Evolutionary conservation across 2,329 filamentous ascomycete genomes (phyloP).

Genomic region (Penicillium italicum): DNA sequence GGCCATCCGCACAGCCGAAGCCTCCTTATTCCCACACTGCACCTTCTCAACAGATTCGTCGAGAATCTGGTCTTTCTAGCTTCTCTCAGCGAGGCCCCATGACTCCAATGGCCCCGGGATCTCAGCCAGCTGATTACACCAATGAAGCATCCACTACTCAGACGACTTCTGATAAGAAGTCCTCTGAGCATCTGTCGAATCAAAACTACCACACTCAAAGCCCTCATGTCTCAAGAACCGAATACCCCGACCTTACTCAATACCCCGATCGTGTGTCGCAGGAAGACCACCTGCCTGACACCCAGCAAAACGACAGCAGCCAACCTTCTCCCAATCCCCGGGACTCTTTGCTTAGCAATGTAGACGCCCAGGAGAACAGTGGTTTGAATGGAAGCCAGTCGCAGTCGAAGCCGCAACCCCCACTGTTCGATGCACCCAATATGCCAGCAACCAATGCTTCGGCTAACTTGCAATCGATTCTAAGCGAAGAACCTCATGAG

Average conservation of each 20-base stretch:
- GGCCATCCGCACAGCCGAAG: conserved; percentile 49
- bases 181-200: conserved; percentile 68
- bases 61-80: conserved; percentile 45
- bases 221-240: conserved; percentile 43
- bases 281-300: conserved; percentile 62
- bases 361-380: conserved; percentile 27
- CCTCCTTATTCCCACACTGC: conserved; percentile 47
- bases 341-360: conserved; percentile 23
- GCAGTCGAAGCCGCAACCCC: conserved; percentile 38
- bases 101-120: conserved; percentile 57
- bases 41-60: conserved; percentile 45
- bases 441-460: conserved; percentile 25
- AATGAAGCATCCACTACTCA: conserved; percentile 91
- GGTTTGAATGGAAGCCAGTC: conserved; percentile 36
- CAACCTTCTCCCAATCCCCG: conserved; percentile 31
- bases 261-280: conserved; percentile 51
- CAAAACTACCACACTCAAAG: conserved; percentile 67
- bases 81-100: conserved; percentile 51
- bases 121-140: conserved; percentile 59
- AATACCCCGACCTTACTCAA: conserved; percentile 54
- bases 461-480: conserved; percentile 32
- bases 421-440: conserved; percentile 38
- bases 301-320: conserved; percentile 51
- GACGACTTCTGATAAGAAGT: conserved; percentile 76
- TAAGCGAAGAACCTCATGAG: conserved; percentile 33